Evolutionary conservation across 1,284 basidiomycete genomes (phyloP).

Genomic region (Takashimella tepidaria): DNA sequence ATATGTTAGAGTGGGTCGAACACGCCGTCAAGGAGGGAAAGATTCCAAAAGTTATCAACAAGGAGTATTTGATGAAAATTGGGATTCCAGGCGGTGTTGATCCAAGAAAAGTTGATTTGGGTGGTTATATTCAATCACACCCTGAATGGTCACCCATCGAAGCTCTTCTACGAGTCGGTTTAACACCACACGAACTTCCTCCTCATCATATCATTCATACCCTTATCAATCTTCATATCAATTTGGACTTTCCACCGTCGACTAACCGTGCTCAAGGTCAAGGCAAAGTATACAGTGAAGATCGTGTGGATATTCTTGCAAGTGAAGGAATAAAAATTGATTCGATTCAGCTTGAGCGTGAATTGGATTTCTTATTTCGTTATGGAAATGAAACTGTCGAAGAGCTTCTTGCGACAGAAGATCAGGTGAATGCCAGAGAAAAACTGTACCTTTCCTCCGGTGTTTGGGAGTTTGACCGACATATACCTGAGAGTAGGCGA

Average conservation of each 20-base stretch:
- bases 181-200: conserved; percentile 29
- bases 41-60: conserved; percentile 17
- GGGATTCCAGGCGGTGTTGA: conserved; percentile 20
- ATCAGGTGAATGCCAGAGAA: conserved; percentile 4
- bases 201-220: conserved; percentile 27
- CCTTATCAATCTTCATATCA: conserved; percentile 6
- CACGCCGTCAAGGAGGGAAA: conserved; percentile 10
- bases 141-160: conserved; percentile 27
- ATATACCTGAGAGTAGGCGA: conserved; percentile 3
- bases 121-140: conserved; percentile 17
- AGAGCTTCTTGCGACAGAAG: conserved; percentile 1
- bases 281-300: not conserved
- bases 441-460: not conserved
- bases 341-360: conserved; percentile 10
- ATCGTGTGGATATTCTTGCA: not conserved
- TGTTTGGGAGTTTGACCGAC: conserved; percentile 1
- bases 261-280: too few relatives aligned
- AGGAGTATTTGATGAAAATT: conserved; percentile 20
- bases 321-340: not conserved
- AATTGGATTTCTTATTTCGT: conserved; percentile 15
- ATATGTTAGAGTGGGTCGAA: conserved; percentile 25
- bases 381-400: conserved; percentile 5
- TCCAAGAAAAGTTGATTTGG: conserved; percentile 18
- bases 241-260: conserved; percentile 10
- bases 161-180: conserved; percentile 25